Evolutionary conservation across 2,329 filamentous ascomycete genomes (phyloP), one percentile per base, ranked within the genome.

Genomic region (Rosellinia necatrix): DNA sequence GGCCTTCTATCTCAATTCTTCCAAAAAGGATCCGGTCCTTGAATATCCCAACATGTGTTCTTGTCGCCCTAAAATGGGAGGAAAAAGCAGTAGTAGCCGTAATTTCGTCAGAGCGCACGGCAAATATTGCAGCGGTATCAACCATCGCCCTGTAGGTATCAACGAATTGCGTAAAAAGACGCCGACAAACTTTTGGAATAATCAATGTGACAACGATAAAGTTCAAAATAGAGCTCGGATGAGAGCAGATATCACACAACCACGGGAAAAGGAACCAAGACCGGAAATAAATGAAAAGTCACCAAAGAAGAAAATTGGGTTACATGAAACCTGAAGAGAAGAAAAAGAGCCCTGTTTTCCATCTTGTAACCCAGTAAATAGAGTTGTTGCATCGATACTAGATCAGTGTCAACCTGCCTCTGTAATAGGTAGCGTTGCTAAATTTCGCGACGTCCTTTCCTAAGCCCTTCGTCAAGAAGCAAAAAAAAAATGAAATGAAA

Each of bases 121-220:
- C 56, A 62, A 65, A 64, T 56, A 62, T 64, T 58, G 63, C 62
- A 63, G 59, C 63, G 60, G 61, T 64, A 62, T 66, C 66, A 67
- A 66, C 55, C 64, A 67, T 68, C 66, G 68, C 66, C 63, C 58
- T 58, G 44, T 66, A 70, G 69, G 69, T 71, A 71, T 71, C 69
- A 68, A 66, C 66, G 56, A 68, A 66, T 62, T 59, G 52, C 62
- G 64, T 59, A 42, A 50, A 68, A 66, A 63, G 63, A 70, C 65
- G 63, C 64, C 66, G 66, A 61, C 61, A 68, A 66, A 64, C 67
- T 69, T 67, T 66, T 59, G 53, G 50, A 63, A 62, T 59, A 65
- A 64, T 59, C 60, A 62, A 64, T 60, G 54, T 52, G 60, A 60
- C 60, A 56, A 58, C 54, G 53, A 56, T 64, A 56, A 53, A 53